Evolutionary conservation across 192 early-diverging fungal genomes (phyloP).

Genomic region (Rhizophagus sp.): DNA sequence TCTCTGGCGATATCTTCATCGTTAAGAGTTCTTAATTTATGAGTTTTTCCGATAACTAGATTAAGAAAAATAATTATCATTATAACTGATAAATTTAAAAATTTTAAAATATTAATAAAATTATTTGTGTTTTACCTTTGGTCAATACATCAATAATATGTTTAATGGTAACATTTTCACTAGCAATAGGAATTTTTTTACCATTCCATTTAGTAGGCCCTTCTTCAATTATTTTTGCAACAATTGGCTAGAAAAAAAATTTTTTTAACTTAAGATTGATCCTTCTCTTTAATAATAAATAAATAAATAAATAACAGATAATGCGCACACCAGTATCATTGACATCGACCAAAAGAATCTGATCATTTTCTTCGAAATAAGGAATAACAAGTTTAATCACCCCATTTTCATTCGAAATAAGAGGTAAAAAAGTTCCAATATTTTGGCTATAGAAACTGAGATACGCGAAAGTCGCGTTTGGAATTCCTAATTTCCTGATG

Average conservation of each 20-base stretch:
- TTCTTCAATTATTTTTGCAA: slow-evolving; percentile 18
- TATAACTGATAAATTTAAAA: not conserved
- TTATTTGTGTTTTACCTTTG: not conserved
- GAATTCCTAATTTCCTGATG: slow-evolving; percentile 2
- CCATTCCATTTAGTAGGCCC: slow-evolving; percentile 5
- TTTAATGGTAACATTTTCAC: not conserved
- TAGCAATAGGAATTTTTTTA: not conserved
- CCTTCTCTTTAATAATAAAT: not conserved
- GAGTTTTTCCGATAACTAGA: no score
- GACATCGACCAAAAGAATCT: not conserved
- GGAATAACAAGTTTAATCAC: not conserved
- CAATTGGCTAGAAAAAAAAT: not conserved
- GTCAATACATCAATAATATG: slow-evolving; percentile 1
- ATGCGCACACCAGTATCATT: not conserved
- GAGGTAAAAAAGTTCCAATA: not conserved
- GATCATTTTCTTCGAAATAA: not conserved
- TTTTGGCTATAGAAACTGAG: not conserved
- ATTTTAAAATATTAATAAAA: not conserved
- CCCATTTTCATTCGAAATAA: not conserved
- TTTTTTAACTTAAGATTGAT: not conserved
- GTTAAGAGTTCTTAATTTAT: no score
- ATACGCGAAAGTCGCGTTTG: not conserved
- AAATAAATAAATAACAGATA: not conserved
- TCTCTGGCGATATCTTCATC: no score
- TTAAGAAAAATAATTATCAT: no score